phyloP scores from a whole-genome alignment of 2,329 filamentous ascomycete species.

The Alternaria sp. region DNA sequence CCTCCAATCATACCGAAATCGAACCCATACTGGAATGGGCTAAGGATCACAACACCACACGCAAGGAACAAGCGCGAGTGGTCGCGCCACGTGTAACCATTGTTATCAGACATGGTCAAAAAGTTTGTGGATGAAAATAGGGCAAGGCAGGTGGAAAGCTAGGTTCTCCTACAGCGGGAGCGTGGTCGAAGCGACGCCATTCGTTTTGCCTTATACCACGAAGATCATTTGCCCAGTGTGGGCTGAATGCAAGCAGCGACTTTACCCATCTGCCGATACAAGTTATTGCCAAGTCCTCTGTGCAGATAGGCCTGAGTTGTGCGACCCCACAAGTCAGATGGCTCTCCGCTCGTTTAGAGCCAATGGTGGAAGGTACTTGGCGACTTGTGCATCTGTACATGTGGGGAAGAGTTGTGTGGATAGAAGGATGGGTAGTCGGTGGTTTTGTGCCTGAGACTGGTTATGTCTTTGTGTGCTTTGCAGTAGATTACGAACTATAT shows the following conservation, averaged over 20 bases:
- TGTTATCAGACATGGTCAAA: slow-evolving; percentile 29
- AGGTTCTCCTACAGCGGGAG: not conserved
- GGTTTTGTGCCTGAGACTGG: not conserved
- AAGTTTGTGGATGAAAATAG: not conserved
- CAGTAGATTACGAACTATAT: not conserved
- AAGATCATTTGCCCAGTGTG: slow-evolving; percentile 27
- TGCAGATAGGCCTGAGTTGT: slow-evolving; percentile 16
- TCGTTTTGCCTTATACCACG: slow-evolving; percentile 28
- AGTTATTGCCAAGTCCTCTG: slow-evolving; percentile 22
- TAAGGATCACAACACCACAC: slow-evolving; percentile 58
- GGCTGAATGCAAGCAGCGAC: slow-evolving; percentile 21
- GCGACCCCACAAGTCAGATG: slow-evolving; percentile 39
- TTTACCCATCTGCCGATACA: slow-evolving; percentile 43
- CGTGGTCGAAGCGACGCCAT: slow-evolving; percentile 2
- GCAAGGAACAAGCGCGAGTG: slow-evolving; percentile 59
- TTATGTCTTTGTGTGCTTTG: not conserved
- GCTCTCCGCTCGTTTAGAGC: slow-evolving; percentile 10
- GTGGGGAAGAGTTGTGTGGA: slow-evolving; percentile 32
- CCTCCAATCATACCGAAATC: slow-evolving; percentile 63
- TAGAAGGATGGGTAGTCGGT: slow-evolving; percentile 3
- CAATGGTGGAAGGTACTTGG: slow-evolving; percentile 29
- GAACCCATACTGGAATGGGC: slow-evolving; percentile 63
- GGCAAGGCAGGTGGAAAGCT: not conserved
- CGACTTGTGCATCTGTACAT: slow-evolving; percentile 29
- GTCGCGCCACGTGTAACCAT: slow-evolving; percentile 41